Percentiles rank a stretch among this genome's conserved stretches.
Evolutionary conservation across 768 basidiomycete genomes (phyloP).

Genomic region (Steccherinum ochraceum): DNA sequence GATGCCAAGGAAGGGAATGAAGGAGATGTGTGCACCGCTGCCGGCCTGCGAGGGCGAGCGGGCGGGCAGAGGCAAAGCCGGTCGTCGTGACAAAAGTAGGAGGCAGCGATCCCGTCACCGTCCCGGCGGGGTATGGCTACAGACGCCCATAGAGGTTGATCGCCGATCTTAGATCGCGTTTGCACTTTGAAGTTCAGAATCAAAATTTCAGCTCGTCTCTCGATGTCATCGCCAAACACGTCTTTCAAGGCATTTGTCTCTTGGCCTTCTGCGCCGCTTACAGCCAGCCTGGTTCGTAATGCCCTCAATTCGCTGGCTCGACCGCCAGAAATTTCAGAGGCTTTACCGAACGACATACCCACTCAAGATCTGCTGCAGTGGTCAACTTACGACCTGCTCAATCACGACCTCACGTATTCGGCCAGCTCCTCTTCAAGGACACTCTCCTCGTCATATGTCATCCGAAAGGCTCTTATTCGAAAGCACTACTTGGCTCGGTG

Average conservation of each 20-base stretch:
- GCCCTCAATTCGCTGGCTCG: conserved; percentile 32
- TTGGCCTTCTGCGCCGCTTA: conserved; percentile 52
- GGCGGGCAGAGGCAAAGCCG: background rate
- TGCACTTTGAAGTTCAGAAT: background rate
- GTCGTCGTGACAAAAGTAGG: background rate
- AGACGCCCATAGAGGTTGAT: background rate
- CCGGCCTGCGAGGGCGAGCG: background rate
- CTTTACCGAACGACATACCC: background rate
- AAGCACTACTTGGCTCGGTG: conserved; percentile 86
- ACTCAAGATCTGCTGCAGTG: conserved; percentile 51
- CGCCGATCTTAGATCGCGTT: background rate
- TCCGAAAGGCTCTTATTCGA: conserved; percentile 89
- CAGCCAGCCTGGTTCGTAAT: conserved; percentile 38
- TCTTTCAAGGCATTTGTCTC: conserved; percentile 34
- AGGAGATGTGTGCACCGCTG: background rate
- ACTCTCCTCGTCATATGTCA: conserved; percentile 79
- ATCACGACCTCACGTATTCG: conserved; percentile 63
- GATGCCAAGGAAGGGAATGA: background rate
- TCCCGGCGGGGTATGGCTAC: no score
- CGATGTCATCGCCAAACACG: background rate
- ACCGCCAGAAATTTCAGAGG: conserved; percentile 15
- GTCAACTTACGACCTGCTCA: conserved; percentile 84
- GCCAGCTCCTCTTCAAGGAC: conserved; percentile 34
- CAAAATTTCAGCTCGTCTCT: background rate
- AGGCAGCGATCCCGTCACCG: no score